These are phyloP conservation scores for Didymella exigua DNA, from an alignment of 2,329 filamentous ascomycete genomes.

Conservation along the genomic window DNA sequence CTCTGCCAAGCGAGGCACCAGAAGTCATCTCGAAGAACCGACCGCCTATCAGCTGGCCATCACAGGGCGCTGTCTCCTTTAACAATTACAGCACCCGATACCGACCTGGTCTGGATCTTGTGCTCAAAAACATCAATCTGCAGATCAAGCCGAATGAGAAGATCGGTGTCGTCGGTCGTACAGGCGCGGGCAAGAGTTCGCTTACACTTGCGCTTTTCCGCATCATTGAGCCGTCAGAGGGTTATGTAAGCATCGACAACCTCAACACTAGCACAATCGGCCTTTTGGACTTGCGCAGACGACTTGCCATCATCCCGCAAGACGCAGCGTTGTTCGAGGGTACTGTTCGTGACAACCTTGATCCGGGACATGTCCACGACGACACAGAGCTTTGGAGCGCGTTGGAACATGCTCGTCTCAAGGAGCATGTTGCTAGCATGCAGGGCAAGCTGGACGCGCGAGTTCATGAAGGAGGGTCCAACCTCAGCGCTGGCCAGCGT, in stretches of 20 bases:
- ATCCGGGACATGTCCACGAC: conserved; percentile 92
- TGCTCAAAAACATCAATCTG: conserved; percentile 89
- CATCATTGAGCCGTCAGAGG: conserved; percentile 85
- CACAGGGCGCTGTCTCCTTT: conserved; percentile 85
- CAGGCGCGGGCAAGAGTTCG: conserved; percentile 94
- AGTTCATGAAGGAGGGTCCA: conserved; percentile 94
- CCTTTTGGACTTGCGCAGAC: conserved; percentile 82
- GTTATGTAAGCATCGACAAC: conserved; percentile 85
- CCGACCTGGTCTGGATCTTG: conserved; percentile 84
- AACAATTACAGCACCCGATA: conserved; percentile 95
- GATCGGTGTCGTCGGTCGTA: conserved; percentile 95
- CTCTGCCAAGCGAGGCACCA: conserved; percentile 88
- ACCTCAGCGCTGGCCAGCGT: conserved; percentile 91
- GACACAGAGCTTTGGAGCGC: conserved; percentile 98
- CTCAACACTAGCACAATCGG: conserved; percentile 91
- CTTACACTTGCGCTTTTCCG: conserved; percentile 92
- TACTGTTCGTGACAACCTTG: conserved; percentile 90
- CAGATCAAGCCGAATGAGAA: conserved; percentile 97
- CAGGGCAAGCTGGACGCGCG: conserved; percentile 86
- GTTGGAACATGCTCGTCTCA: conserved; percentile 89
- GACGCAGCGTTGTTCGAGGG: conserved; percentile 96
- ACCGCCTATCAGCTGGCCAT: conserved; percentile 89
- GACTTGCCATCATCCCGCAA: conserved; percentile 95
- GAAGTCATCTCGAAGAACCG: conserved; percentile 89
- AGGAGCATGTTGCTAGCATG: conserved; percentile 87